Evolutionary conservation across 495 filamentous ascomycete species (phyloP).

Genomic region (Amniculicola lignicola): DNA sequence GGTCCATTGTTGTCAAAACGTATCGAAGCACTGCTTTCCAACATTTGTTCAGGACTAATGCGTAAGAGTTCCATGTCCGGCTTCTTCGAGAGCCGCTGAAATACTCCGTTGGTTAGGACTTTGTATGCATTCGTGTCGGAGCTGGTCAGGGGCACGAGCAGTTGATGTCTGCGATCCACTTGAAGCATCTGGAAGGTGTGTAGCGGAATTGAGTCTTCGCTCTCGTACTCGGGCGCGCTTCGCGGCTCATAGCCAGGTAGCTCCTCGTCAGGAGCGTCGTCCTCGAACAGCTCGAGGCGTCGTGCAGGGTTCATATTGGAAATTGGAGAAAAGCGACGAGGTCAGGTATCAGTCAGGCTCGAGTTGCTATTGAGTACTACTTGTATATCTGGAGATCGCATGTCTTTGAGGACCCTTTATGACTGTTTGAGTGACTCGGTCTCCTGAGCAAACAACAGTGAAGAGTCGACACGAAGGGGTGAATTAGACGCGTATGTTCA

Average conservation of each 20-base stretch:
- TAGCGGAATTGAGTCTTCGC: constrained; percentile 9
- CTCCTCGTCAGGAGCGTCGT: constrained; percentile 18
- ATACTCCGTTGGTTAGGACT: neutral
- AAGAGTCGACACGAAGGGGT: no score
- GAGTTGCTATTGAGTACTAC: no score
- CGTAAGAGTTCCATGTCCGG: constrained; percentile 22
- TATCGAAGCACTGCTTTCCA: constrained; percentile 12
- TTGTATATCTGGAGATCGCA: no score
- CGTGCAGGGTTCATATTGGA: neutral
- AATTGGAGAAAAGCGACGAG: no score
- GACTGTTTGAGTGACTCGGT: no score
- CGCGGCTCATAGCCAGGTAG: constrained; percentile 25
- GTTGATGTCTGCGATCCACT: constrained; percentile 20
- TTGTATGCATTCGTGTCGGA: constrained; percentile 11
- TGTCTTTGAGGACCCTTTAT: no score
- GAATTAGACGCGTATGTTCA: no score
- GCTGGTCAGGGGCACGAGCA: constrained; percentile 19
- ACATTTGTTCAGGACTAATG: neutral
- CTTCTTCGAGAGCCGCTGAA: constrained; percentile 29
- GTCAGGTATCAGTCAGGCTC: no score
- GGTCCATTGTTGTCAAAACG: constrained; percentile 28
- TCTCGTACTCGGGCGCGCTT: constrained; percentile 15
- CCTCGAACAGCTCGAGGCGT: constrained; percentile 10
- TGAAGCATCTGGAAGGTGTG: constrained; percentile 25
- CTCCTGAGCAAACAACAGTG: no score